Base-by-base conservation (phyloP, 805 yeast genomes). In the Barnettozyma sucrosica region DNA sequence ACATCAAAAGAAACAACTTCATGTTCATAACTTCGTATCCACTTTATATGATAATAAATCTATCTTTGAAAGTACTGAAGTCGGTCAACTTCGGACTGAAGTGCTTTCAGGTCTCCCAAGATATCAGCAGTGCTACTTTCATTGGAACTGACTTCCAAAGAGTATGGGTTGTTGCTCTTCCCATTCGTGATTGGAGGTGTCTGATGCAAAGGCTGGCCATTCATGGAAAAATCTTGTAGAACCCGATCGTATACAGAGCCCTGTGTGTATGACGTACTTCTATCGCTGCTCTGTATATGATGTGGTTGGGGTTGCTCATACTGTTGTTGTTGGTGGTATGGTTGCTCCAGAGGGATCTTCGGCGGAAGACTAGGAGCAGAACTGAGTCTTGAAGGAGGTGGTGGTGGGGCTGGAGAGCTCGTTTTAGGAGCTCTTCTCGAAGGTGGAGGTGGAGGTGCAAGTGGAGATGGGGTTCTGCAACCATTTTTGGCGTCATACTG, bases 81-180 rank as follows among this genome's bases (percentile, higher is more conserved):
- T 45, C 74, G 71, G 55, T 84, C 85, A 20, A 84, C 88, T 61
- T 84, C 89, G 33, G 74, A 82, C 56, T 83, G 88, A 42, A 84
- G 68, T 8, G 83, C 83, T 57, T 75, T 76, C 48, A 84, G 67
- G 58, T 83, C 85, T 41, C 83, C 81, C 54, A 84, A 63, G 20
- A 83, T 77, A 51, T 82, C 79, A 4, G 75, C 57, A 1, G 67
- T 53, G 34, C 57, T 51, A 25, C 53, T 49, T 6, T 54, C 43
- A 7, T 39, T 41, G 9, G 41, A 38, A 4, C 21, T 20, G 36
- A 19, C 37, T 6, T 43, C n/a, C 26, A 39, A 21, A 32, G 34
- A 9, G 49, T 39, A 39, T 11, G 42, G 42, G 23, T 19, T 30
- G 33, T 20, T 19, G 38, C 30, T 20, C 19, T n/a, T 13, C 18